Conservation (phyloP, 257 asterid species). For the Solanum etuberosum region DNA sequence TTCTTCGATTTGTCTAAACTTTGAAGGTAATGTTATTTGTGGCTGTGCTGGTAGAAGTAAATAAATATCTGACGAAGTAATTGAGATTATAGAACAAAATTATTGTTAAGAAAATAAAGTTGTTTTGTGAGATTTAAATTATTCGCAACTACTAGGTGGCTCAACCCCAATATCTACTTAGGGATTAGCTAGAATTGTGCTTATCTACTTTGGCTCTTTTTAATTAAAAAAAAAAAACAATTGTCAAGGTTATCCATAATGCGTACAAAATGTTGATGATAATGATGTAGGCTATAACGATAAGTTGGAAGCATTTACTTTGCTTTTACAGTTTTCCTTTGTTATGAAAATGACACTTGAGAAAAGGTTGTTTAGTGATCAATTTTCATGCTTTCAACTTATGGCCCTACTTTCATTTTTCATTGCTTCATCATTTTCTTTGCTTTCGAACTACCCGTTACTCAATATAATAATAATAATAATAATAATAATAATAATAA, state of each 20-base stretch:
- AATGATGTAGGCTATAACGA: neutral
- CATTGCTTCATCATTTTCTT: neutral
- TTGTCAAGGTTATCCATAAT: neutral
- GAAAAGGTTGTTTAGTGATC: neutral
- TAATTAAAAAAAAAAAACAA: too few relatives aligned
- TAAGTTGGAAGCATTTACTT: neutral
- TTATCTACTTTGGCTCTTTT: neutral
- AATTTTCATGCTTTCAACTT: neutral
- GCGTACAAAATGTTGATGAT: neutral
- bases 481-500: too few relatives aligned
- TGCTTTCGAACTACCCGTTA: neutral
- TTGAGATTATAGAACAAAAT: neutral
- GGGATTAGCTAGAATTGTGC: neutral
- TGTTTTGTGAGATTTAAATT: neutral
- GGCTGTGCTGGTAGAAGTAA: neutral
- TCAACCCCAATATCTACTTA: neutral
- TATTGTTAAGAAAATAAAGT: neutral
- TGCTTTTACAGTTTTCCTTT: neutral
- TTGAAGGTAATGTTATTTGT: neutral
- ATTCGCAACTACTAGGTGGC: neutral
- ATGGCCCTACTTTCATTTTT: neutral
- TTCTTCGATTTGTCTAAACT: neutral
- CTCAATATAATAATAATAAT: neutral
- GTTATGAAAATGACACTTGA: neutral
- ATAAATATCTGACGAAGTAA: neutral